These are phyloP conservation scores for Kodamaea lidongshanica DNA, from an alignment of 805 yeast species.

Conservation along the genomic window DNA sequence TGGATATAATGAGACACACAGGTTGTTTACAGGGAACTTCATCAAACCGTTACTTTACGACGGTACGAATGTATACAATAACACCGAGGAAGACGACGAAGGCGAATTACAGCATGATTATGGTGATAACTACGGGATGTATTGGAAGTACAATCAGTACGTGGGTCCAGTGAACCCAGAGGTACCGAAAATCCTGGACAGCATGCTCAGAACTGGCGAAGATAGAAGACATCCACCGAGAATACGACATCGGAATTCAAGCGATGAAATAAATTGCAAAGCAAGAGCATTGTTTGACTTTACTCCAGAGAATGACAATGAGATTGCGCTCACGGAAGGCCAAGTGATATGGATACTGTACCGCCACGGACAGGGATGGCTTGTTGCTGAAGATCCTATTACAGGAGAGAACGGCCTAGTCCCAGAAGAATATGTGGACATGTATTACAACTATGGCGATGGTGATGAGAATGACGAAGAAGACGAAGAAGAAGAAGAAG, in stretches of 20 bases:
- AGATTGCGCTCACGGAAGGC: constrained; percentile 69
- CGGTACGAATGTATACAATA: constrained; percentile 9
- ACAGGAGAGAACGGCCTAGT: constrained; percentile 85
- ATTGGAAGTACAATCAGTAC: constrained; percentile 8
- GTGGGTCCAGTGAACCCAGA: constrained; percentile 8
- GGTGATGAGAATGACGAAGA: constrained; percentile 17
- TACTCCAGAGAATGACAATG: constrained; percentile 91
- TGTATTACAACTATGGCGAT: constrained; percentile 26
- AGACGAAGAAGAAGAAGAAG: constrained; percentile 6
- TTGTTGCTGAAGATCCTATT: constrained; percentile 78
- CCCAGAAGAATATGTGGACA: constrained; percentile 88
- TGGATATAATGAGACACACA: constrained; percentile 18
- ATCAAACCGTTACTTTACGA: constrained; percentile 12
- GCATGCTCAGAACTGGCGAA: constrained; percentile 5
- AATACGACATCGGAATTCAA: constrained; percentile 8
- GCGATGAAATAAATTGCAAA: constrained; percentile 39
- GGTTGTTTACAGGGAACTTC: constrained; percentile 16
- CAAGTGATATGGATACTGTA: constrained; percentile 81
- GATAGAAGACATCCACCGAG: constrained; percentile 1
- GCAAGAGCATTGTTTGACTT: constrained; percentile 91
- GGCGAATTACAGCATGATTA: constrained; percentile 5
- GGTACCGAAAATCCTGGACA: constrained; percentile 1
- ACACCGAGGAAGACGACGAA: constrained; percentile 8
- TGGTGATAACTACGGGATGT: constrained; percentile 3
- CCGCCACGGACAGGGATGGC: constrained; percentile 98